Percentiles rank a stretch among this genome's conserved stretches.
Conservation (phyloP, 1,284 basidiomycete species). For the Lignosus rhinocerotis region DNA sequence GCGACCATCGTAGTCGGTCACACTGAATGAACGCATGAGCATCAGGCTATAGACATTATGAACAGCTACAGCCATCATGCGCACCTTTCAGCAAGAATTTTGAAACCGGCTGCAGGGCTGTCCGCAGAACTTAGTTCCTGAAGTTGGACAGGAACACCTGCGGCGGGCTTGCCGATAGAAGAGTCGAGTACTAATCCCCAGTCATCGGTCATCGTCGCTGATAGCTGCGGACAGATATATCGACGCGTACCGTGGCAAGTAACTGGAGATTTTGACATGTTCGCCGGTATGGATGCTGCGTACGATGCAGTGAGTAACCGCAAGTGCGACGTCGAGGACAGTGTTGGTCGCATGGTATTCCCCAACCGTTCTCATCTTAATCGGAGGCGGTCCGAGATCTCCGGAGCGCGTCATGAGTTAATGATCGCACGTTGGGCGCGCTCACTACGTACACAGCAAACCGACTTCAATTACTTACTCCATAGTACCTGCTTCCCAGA, state of each 20-base stretch:
- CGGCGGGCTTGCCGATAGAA: slow-evolving; percentile 78
- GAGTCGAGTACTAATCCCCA: slow-evolving; percentile 74
- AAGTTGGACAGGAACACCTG: slow-evolving; percentile 63
- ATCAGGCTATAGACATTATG: neutral
- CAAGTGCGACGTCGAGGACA: neutral
- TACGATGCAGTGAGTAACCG: neutral
- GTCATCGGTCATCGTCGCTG: neutral
- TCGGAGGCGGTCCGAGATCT: slow-evolving; percentile 15
- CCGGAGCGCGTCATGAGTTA: slow-evolving; percentile 16
- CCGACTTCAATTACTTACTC: neutral
- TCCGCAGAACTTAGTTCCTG: slow-evolving; percentile 42
- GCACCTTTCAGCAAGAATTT: slow-evolving; percentile 63
- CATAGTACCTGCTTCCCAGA: neutral
- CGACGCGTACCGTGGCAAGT: slow-evolving; percentile 82
- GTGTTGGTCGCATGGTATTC: neutral
- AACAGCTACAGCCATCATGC: slow-evolving; percentile 13
- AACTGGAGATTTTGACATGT: slow-evolving; percentile 74
- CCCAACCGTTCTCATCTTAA: neutral
- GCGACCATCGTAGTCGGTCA: slow-evolving; percentile 82
- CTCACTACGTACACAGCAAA: slow-evolving; percentile 7
- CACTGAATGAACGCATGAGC: slow-evolving; percentile 40
- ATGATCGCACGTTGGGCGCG: neutral
- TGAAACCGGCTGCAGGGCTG: slow-evolving; percentile 42
- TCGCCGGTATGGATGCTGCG: neutral
- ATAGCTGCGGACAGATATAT: neutral